These are phyloP conservation scores for Alternaria angustiovoidea DNA, from an alignment of 2,329 filamentous ascomycete species.

Conservation along the genomic window DNA sequence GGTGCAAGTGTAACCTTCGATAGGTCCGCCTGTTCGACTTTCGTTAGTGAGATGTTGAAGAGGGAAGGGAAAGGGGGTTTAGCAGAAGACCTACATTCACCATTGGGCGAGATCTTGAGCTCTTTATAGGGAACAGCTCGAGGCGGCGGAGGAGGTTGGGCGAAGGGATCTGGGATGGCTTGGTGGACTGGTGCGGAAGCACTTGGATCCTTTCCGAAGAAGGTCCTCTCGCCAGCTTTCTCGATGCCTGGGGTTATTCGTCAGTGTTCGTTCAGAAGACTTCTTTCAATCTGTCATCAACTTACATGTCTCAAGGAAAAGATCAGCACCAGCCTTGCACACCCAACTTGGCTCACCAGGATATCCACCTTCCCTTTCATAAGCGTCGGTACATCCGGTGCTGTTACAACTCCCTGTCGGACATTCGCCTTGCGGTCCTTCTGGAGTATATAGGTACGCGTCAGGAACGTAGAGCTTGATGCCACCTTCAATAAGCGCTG, in stretches of 20 bases:
- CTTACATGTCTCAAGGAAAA: slow-evolving; percentile 30
- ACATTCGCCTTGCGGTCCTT: neutral
- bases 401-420: slow-evolving; percentile 19
- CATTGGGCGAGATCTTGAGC: neutral
- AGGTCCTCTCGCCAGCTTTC: slow-evolving; percentile 14
- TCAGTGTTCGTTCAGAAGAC: neutral
- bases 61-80: neutral
- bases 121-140: neutral
- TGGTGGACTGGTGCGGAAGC: neutral
- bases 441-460: too few relatives aligned
- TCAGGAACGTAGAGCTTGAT: slow-evolving; percentile 23
- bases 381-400: slow-evolving; percentile 21
- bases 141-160: neutral
- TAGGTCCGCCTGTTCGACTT: neutral
- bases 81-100: slow-evolving; percentile 2
- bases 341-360: slow-evolving; percentile 26
- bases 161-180: neutral
- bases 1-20: slow-evolving; percentile 4
- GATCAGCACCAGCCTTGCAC: slow-evolving; percentile 27
- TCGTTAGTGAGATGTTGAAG: neutral
- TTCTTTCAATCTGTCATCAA: neutral
- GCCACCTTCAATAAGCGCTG: slow-evolving; percentile 29
- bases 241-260: slow-evolving; percentile 15
- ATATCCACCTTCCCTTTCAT: slow-evolving; percentile 24
- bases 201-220: neutral